A percentile compares a stretch with the other conserved stretches of the same genome.
Evolutionary conservation across 2,329 filamentous ascomycete species (phyloP).

Genomic region (Dactylonectria estremocensis): DNA sequence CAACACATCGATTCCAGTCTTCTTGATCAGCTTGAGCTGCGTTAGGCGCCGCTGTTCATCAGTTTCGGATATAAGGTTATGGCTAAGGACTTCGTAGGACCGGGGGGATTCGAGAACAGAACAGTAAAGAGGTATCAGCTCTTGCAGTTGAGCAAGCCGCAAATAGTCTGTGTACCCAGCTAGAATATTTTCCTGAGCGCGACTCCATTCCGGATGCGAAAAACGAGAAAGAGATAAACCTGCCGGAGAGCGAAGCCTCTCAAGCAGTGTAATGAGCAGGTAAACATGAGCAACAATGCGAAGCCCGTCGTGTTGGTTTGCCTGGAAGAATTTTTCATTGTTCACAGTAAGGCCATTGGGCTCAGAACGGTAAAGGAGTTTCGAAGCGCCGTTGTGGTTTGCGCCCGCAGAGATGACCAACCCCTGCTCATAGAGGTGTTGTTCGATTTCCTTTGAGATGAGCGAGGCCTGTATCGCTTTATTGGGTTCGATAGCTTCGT

Average conservation of each 20-base stretch:
- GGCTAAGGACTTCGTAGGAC: slow-evolving; percentile 79
- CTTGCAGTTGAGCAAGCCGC: slow-evolving; percentile 78
- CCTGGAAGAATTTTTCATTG: slow-evolving; percentile 65
- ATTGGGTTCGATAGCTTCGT: slow-evolving; percentile 75
- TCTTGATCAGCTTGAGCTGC: slow-evolving; percentile 82
- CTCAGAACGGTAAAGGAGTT: slow-evolving; percentile 45
- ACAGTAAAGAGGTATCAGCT: slow-evolving; percentile 90
- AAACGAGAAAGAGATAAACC: slow-evolving; percentile 30
- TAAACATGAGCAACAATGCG: slow-evolving; percentile 78
- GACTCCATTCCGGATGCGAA: slow-evolving; percentile 49
- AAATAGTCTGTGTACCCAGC: slow-evolving; percentile 87
- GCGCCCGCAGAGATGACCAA: slow-evolving; percentile 52
- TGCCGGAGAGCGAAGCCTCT: slow-evolving; percentile 62
- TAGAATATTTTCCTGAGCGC: slow-evolving; percentile 81
- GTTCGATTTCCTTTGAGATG: slow-evolving; percentile 74
- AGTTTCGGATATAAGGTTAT: slow-evolving; percentile 82
- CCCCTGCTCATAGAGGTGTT: slow-evolving; percentile 73
- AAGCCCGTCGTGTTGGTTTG: slow-evolving; percentile 74
- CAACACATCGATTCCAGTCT: slow-evolving; percentile 80
- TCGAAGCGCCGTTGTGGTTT: slow-evolving; percentile 42
- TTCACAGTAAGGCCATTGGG: slow-evolving; percentile 53
- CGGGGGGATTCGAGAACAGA: slow-evolving; percentile 79
- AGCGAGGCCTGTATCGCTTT: slow-evolving; percentile 85
- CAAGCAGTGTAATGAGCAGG: slow-evolving; percentile 77
- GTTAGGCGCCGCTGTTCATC: slow-evolving; percentile 75